A percentile compares a stretch with the other conserved stretches of the same genome.
These are phyloP conservation scores for Saksenaea oblongispora DNA, from an alignment of 371 early-diverging fungal genomes.

Conservation along the genomic window DNA sequence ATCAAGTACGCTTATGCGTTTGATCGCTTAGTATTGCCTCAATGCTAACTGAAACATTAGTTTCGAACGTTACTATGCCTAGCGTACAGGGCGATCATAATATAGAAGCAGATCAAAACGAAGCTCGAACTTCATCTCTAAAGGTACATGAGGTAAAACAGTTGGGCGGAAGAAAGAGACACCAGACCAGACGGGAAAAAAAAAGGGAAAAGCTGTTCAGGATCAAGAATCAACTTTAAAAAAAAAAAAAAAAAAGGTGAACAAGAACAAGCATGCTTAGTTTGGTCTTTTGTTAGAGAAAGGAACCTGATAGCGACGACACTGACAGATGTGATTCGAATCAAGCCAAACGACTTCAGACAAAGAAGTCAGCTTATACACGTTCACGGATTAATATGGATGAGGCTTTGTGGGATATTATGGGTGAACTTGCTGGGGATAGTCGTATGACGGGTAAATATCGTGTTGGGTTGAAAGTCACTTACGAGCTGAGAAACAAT, in stretches of 20 bases:
- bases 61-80: background rate
- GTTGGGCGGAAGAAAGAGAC: background rate
- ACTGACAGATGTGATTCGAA: background rate
- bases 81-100: background rate
- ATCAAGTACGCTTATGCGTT: background rate
- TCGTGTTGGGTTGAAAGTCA: background rate
- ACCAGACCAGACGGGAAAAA: background rate
- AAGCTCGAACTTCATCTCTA: background rate
- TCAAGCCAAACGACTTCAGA: background rate
- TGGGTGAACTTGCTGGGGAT: conserved; percentile 28
- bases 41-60: background rate
- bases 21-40: background rate
- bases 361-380: conserved; percentile 7
- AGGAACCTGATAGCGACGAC: background rate
- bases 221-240: background rate
- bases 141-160: conserved; percentile 4
- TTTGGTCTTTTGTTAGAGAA: background rate
- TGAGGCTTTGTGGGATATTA: conserved; percentile 28
- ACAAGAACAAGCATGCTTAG: background rate
- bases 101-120: background rate
- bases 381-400: conserved; percentile 27
- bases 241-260: background rate
- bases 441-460: conserved; percentile 38
- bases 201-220: background rate
- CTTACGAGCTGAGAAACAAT: conserved; percentile 7